Evolutionary conservation across 192 early-diverging fungal genomes (phyloP).

Genomic region (Coemansia sp.): DNA sequence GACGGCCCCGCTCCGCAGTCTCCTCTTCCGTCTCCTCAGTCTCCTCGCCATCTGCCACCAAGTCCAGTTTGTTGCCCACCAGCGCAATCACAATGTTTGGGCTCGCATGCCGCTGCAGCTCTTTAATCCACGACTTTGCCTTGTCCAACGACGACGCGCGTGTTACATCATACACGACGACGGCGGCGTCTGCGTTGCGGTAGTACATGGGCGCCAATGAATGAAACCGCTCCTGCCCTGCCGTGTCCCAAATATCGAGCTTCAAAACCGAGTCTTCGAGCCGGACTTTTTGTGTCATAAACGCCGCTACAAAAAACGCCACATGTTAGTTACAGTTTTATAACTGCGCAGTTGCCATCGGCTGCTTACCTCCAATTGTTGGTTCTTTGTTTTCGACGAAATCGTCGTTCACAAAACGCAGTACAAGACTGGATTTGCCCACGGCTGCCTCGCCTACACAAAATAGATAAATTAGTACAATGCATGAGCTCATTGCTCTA

Average conservation of each 20-base stretch:
- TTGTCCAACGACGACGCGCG: constrained; percentile 79
- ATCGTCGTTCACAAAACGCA: constrained; percentile 92
- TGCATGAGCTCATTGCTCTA: neutral
- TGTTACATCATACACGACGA: constrained; percentile 97
- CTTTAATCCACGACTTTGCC: constrained; percentile 94
- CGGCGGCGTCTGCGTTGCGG: constrained; percentile 93
- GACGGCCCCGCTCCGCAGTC: constrained; percentile 45
- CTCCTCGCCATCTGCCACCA: constrained; percentile 57
- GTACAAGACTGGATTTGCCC: constrained; percentile 94
- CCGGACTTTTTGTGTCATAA: constrained; percentile 90
- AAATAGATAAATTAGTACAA: constrained; percentile 11
- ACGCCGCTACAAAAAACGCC: constrained; percentile 59
- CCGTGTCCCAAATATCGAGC: constrained; percentile 90
- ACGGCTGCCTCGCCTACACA: constrained; percentile 84
- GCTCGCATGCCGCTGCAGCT: constrained; percentile 93
- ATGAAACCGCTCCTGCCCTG: constrained; percentile 97
- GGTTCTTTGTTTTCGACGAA: constrained; percentile 97
- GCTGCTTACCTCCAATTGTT: constrained; percentile 79
- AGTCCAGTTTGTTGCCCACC: constrained; percentile 95
- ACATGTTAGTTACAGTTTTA: neutral
- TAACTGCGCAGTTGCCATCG: no score
- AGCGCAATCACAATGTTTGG: constrained; percentile 95
- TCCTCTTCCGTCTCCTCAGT: constrained; percentile 4
- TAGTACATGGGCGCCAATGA: constrained; percentile 97
- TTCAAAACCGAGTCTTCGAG: constrained; percentile 82